Conservation (phyloP, 345 rosid species). For the Corymbia maculata region DNA sequence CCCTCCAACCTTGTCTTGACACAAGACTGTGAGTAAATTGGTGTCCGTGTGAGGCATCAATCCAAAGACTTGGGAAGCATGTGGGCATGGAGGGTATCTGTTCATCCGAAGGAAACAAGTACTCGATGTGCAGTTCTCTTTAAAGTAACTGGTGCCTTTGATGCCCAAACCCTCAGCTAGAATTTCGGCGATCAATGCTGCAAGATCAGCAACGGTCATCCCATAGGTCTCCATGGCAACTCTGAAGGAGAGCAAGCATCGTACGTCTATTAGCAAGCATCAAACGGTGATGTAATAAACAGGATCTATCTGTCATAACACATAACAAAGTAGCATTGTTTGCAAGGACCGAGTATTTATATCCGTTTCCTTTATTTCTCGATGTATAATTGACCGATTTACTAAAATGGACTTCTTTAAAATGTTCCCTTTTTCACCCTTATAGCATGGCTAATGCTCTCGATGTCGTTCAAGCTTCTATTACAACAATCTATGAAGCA, state of each 20-base stretch:
- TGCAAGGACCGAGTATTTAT: background rate
- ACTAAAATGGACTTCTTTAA: background rate
- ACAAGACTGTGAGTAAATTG: slow-evolving; percentile 49
- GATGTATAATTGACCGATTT: background rate
- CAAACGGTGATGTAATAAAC: background rate
- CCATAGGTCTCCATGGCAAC: background rate
- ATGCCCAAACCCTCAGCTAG: slow-evolving; percentile 22
- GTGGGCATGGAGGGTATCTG: slow-evolving; percentile 64
- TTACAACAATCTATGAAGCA: background rate
- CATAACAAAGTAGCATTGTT: background rate
- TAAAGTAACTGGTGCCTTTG: slow-evolving; percentile 16
- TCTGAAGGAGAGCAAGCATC: background rate
- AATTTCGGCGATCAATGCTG: background rate
- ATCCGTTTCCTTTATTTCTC: background rate
- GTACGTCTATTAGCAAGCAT: background rate
- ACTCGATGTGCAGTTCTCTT: slow-evolving; percentile 21
- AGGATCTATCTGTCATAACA: background rate
- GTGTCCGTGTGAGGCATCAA: slow-evolving; percentile 75
- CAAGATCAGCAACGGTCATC: background rate
- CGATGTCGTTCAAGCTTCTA: background rate
- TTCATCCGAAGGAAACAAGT: slow-evolving; percentile 53
- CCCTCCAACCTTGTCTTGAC: slow-evolving; percentile 62
- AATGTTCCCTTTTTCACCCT: background rate
- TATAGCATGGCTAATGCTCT: background rate
- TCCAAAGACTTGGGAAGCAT: slow-evolving; percentile 39